Conservation (phyloP, 495 filamentous ascomycete species). For the Aspergillus steynii region DNA sequence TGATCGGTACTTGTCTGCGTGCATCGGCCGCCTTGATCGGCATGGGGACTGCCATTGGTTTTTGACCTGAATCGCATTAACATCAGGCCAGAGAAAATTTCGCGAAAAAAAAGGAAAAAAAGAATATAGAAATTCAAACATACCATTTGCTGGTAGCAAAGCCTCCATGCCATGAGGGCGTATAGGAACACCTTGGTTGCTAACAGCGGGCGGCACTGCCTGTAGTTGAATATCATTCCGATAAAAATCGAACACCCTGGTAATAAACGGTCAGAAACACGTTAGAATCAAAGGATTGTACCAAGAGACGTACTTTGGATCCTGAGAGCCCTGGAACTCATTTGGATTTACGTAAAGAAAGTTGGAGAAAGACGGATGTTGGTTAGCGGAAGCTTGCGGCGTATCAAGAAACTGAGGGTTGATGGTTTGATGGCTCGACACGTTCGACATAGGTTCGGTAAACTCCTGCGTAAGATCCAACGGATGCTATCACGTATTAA, state of each 20-base stretch:
- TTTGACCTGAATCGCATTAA: conserved; percentile 15
- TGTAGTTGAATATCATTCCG: conserved; percentile 34
- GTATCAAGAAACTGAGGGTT: conserved; percentile 42
- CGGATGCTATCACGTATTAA: conserved; percentile 18
- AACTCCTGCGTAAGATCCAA: conserved; percentile 39
- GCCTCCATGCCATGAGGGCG: background rate
- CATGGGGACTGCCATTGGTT: conserved; percentile 2
- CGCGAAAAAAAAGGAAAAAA: background rate
- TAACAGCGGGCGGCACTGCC: conserved; percentile 13
- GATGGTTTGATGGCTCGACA: conserved; percentile 38
- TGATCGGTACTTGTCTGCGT: conserved; percentile 13
- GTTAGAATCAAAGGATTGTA: background rate
- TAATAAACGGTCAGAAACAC: conserved; percentile 4
- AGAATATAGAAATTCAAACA: background rate
- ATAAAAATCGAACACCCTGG: conserved; percentile 32
- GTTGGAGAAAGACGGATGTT: conserved; percentile 24
- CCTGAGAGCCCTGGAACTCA: conserved; percentile 26
- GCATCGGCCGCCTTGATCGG: conserved; percentile 1
- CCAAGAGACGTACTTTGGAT: conserved; percentile 27
- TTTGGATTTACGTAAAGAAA: conserved; percentile 34
- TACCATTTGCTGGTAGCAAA: conserved; percentile 18
- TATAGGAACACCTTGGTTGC: background rate
- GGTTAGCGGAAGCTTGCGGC: conserved; percentile 25
- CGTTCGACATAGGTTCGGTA: conserved; percentile 23
- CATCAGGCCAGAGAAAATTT: background rate